Evolutionary conservation across 176 grass and related monocot species (phyloP).

Genomic region (Oryza officinalis): DNA sequence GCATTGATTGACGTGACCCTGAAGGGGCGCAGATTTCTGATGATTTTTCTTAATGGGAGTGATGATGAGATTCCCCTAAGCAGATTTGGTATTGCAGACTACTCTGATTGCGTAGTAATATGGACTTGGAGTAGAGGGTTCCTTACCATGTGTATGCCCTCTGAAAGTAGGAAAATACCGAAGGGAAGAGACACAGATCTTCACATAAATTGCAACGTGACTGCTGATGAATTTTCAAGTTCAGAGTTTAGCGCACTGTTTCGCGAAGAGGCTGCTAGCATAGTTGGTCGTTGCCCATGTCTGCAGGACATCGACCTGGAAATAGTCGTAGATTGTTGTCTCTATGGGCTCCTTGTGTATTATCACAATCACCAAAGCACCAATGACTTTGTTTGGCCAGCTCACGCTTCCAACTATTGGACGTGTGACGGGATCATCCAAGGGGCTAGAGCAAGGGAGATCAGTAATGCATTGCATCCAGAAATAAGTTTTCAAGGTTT

Average conservation of each 20-base stretch:
- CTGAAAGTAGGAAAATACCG: background rate
- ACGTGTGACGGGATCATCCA: background rate
- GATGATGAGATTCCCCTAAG: background rate
- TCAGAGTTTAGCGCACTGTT: background rate
- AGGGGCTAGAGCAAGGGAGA: background rate
- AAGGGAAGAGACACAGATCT: background rate
- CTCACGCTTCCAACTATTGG: conserved; percentile 5
- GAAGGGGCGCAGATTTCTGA: background rate
- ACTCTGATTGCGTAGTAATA: background rate
- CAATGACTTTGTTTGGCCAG: background rate
- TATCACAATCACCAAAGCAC: no score
- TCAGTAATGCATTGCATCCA: background rate
- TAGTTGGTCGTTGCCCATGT: no score
- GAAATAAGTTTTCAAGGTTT: background rate
- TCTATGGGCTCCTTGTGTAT: background rate
- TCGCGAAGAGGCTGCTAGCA: no score
- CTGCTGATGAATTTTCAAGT: fast-evolving
- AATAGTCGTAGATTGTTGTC: background rate
- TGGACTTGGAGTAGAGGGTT: conserved; percentile 3
- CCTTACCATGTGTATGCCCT: background rate
- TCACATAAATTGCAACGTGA: no score
- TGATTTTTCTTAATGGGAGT: conserved; percentile 28
- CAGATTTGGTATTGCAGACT: background rate
- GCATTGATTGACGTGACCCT: background rate
- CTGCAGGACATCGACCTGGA: no score